Conservation (phyloP, 1,284 basidiomycete species). For the Cryptococcus hybrid region DNA sequence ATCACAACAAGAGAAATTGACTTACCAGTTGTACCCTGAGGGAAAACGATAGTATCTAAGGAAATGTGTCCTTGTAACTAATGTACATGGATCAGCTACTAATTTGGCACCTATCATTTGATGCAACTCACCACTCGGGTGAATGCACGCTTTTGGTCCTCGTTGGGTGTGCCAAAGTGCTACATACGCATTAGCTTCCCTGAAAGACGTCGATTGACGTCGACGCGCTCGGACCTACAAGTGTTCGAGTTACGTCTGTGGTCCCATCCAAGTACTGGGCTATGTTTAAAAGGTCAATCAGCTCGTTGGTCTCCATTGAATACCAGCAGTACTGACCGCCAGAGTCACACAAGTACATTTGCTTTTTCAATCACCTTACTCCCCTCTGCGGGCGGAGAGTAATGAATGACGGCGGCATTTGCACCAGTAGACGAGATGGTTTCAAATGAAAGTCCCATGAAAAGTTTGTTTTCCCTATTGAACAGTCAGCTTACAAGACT, state of each 20-base stretch:
- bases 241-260: slow-evolving; percentile 89
- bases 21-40: slow-evolving; percentile 75
- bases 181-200: slow-evolving; percentile 40
- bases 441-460: slow-evolving; percentile 83
- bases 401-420: slow-evolving; percentile 93
- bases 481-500: not conserved
- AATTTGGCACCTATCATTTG: too few relatives aligned
- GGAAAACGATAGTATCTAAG: slow-evolving; percentile 77
- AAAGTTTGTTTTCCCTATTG: slow-evolving; percentile 63
- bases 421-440: slow-evolving; percentile 91
- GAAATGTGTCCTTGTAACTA: slow-evolving; percentile 84
- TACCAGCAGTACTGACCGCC: slow-evolving; percentile 69
- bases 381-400: slow-evolving; percentile 71
- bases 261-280: slow-evolving; percentile 88
- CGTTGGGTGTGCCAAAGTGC: slow-evolving; percentile 86
- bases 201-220: too few relatives aligned
- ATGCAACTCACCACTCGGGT: slow-evolving; percentile 69
- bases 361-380: slow-evolving; percentile 72
- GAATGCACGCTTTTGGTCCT: slow-evolving; percentile 81
- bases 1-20: too few relatives aligned
- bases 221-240: slow-evolving; percentile 54
- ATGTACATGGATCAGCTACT: too few relatives aligned
- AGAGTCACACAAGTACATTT: slow-evolving; percentile 94
- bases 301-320: not conserved
- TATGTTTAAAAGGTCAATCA: slow-evolving; percentile 30